Base-by-base conservation (phyloP, 2,329 filamentous ascomycete species). In the Ophiostoma ips region DNA sequence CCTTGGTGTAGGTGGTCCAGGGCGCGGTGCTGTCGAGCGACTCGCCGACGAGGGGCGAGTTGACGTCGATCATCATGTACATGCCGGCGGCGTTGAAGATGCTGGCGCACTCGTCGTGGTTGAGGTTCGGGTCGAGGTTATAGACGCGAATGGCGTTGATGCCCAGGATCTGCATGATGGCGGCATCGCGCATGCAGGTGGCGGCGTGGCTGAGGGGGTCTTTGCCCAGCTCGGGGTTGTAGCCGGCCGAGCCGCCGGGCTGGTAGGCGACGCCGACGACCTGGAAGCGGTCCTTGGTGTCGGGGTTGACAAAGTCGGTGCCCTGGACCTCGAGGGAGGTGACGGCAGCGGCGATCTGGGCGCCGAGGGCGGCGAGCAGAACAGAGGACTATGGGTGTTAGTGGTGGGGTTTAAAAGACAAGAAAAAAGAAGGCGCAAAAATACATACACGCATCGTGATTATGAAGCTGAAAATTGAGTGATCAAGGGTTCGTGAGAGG, bases 101-200 rank as follows among this genome's bases (percentile, higher is more conserved):
- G 57, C 75, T 79, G 52, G 76, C 79, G 59, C 79, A 83, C 55
- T 75, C 69, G 57, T 83, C 78, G 60, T 83, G 79, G 68, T 83
- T 81, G 54, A 81, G 63, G 58, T 80, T 63, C 30, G 79, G 79
- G 62, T 79, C 73, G 54, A 83, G 63, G 68, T 83, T 83, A 68
- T 83, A 83, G n/a, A 82, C 77, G 46, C 80, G 79, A 59, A 84
- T 78, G 54, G 79, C 70, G 67, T 83, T 83, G 62, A 82, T 68
- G 54, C 79, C 77, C 50, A 82, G 68, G 49, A 70, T 66, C 67
- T 84, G 79, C 70, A 82, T 75, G 52, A 83, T 68, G 31, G 79
- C 77, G 41, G 77, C 79, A 70, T 83, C 79, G 55, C 79, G 75
- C 59, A 77, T 64, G 64, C 79, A 83, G 52, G 71, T 65, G 46